Conservation (phyloP, 805 yeast species). For the Ogataea neopini region DNA sequence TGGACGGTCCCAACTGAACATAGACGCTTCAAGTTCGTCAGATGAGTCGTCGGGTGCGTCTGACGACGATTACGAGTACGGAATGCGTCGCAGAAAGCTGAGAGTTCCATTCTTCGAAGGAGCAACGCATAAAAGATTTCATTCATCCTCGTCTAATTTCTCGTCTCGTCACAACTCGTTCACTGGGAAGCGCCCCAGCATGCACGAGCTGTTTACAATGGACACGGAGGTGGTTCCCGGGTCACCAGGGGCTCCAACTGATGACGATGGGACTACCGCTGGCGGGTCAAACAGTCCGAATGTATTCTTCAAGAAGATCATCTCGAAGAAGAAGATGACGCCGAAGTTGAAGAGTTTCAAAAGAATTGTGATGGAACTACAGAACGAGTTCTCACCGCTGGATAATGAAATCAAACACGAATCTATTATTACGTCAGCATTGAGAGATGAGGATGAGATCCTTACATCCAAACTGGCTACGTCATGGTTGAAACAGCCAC, state of each 20-base stretch:
- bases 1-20: constrained; percentile 3
- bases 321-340: constrained; percentile 30
- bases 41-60: constrained; percentile 10
- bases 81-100: constrained; percentile 2
- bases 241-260: constrained; percentile 13
- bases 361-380: constrained; percentile 36
- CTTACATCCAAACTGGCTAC: constrained; percentile 18
- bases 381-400: constrained; percentile 36
- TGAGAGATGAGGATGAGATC: constrained; percentile 33
- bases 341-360: constrained; percentile 39
- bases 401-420: constrained; percentile 39
- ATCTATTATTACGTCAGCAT: constrained; percentile 33
- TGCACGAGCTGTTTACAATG: constrained; percentile 13
- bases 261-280: neutral
- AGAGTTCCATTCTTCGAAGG: neutral
- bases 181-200: constrained; percentile 17
- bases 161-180: constrained; percentile 23
- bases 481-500: constrained; percentile 14
- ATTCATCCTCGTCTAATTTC: constrained; percentile 19
- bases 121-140: constrained; percentile 7
- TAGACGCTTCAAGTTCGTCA: constrained; percentile 15
- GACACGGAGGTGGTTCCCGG: constrained; percentile 18
- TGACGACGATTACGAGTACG: constrained; percentile 16
- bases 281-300: constrained; percentile 17
- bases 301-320: constrained; percentile 34